Conservation (phyloP, 2,329 filamentous ascomycete genomes). For the Diaporthe batatas region DNA sequence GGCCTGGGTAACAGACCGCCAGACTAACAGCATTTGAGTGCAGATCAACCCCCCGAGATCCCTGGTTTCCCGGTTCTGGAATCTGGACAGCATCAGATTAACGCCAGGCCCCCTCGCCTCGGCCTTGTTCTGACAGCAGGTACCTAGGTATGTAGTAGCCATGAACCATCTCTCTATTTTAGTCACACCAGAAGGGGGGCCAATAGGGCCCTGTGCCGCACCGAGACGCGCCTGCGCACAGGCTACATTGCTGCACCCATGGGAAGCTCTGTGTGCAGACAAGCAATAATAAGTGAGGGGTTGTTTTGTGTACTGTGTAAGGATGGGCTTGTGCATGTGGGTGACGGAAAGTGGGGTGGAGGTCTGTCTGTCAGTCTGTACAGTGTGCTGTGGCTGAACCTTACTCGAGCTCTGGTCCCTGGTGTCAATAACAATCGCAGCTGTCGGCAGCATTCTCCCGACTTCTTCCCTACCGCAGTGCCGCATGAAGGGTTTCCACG, state of each 20-base stretch:
- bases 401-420: constrained; percentile 15
- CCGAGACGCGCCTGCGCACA: neutral
- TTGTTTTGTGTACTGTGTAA: neutral
- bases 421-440: neutral
- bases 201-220: neutral
- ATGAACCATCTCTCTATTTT: constrained; percentile 7
- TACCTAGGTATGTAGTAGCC: too few relatives aligned
- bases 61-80: neutral
- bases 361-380: neutral
- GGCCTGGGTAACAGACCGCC: constrained; percentile 29
- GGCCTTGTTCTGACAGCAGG: neutral
- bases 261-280: constrained; percentile 2
- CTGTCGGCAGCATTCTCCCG: neutral
- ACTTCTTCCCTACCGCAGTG: neutral
- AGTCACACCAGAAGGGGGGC: neutral
- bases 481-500: constrained; percentile 14
- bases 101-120: neutral
- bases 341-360: neutral
- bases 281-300: too few relatives aligned
- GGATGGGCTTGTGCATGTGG: too few relatives aligned
- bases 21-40: constrained; percentile 23
- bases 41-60: constrained; percentile 11
- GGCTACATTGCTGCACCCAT: constrained; percentile 4
- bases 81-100: neutral
- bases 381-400: constrained; percentile 7